Conservation (phyloP, 208 protist species). For the Trypanosoma melophagium region DNA sequence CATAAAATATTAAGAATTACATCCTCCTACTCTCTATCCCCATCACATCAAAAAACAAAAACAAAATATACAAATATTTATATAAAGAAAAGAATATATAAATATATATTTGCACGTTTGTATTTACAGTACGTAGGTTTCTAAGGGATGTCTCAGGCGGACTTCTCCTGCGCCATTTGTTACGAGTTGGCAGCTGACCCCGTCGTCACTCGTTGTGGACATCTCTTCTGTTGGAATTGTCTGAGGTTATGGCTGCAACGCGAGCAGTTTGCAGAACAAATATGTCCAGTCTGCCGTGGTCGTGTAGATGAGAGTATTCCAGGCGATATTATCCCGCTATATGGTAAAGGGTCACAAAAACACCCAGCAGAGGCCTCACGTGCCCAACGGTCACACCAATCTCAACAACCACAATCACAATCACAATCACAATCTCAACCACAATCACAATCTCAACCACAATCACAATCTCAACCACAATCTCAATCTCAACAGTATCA, state of each 20-base stretch:
- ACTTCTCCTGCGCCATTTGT: conserved; percentile 85
- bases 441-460: no score
- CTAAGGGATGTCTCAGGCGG: conserved; percentile 21
- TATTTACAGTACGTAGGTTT: no score
- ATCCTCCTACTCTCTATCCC: no score
- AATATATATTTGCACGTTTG: no score
- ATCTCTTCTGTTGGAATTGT: conserved; percentile 87
- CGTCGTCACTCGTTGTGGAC: conserved; percentile 83
- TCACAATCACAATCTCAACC: no score
- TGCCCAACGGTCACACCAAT: not conserved
- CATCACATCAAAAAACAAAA: no score
- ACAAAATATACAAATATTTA: no score
- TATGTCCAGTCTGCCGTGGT: conserved; percentile 82
- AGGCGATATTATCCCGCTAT: conserved; percentile 83
- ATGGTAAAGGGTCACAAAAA: conserved; percentile 72
- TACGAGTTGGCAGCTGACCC: conserved; percentile 66
- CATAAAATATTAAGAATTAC: no score
- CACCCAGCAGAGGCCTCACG: conserved; percentile 1
- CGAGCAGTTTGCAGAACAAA: conserved; percentile 31
- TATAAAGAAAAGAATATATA: no score
- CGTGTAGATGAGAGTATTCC: conserved; percentile 46
- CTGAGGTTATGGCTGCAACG: conserved; percentile 73
- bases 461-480: no score
- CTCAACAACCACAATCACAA: conserved; percentile 4
- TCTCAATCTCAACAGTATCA: not conserved